These are phyloP conservation scores for Microbotryum intermedium DNA, from an alignment of 1,284 basidiomycete species.

Conservation along the genomic window DNA sequence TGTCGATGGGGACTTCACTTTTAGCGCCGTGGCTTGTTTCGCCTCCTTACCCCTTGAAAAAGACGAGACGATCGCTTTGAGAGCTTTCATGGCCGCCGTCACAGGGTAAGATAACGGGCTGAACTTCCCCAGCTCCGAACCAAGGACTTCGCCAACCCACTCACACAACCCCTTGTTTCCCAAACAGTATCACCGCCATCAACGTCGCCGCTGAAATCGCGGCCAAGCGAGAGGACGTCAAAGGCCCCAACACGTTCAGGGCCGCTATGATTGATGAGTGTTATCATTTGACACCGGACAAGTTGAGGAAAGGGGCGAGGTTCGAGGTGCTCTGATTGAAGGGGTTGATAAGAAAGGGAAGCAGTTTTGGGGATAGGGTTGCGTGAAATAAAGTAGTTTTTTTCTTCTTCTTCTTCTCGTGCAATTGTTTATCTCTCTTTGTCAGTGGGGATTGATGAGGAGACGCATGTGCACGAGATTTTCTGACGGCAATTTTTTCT, in stretches of 20 bases:
- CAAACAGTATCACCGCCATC: slow-evolving; percentile 60
- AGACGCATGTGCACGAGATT: too few species aligned
- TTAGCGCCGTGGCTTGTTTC: slow-evolving; percentile 48
- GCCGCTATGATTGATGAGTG: slow-evolving; percentile 78
- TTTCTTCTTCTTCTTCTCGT: too few species aligned
- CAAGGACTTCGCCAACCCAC: too few species aligned
- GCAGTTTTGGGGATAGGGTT: not conserved
- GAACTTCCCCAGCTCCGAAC: too few species aligned
- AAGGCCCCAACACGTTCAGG: slow-evolving; percentile 79
- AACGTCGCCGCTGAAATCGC: slow-evolving; percentile 79
- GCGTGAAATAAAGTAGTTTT: too few species aligned
- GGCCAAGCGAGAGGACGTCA: slow-evolving; percentile 57
- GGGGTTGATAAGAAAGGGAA: too few species aligned
- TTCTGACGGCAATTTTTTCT: too few species aligned
- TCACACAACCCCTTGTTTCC: not conserved
- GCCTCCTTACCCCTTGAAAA: slow-evolving; percentile 40
- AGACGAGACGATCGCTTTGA: slow-evolving; percentile 1
- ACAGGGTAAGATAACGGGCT: slow-evolving; percentile 53
- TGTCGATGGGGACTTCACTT: too few species aligned
- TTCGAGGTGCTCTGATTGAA: not conserved
- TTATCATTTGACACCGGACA: slow-evolving; percentile 47
- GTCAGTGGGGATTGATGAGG: too few species aligned
- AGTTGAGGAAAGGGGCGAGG: slow-evolving; percentile 7
- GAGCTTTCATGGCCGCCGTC: slow-evolving; percentile 65
- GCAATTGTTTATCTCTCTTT: too few species aligned